A percentile compares a stretch with the other conserved stretches of the same genome.
phyloP scores from a whole-genome alignment of 257 asterid genomes.

The Nicotiana paniculata region DNA sequence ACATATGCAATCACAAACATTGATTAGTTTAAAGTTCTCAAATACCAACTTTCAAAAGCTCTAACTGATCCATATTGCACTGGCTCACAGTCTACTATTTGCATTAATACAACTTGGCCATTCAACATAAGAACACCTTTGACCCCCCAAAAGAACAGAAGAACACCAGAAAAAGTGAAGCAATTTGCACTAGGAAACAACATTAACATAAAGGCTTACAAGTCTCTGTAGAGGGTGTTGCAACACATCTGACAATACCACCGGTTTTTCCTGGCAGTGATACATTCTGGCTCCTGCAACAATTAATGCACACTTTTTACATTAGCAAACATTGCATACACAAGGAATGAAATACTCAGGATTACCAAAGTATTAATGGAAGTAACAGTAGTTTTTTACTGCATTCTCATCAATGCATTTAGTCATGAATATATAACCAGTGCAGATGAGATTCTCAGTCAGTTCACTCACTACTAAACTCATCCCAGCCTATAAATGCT shows the following conservation, averaged over 20 bases:
- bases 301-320: background rate
- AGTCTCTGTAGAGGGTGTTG: slow-evolving; percentile 58
- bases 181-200: background rate
- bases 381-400: background rate
- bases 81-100: background rate
- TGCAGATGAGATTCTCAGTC: background rate
- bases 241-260: slow-evolving; percentile 54
- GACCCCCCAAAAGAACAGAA: background rate
- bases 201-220: slow-evolving; percentile 24
- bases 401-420: background rate
- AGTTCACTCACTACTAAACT: background rate
- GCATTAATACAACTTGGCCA: background rate
- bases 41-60: background rate
- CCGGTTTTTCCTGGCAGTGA: slow-evolving; percentile 33
- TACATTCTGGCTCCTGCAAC: slow-evolving; percentile 44
- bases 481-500: background rate
- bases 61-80: background rate
- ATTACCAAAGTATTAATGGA: background rate
- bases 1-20: background rate
- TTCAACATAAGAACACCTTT: background rate
- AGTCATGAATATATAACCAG: background rate
- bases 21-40: background rate
- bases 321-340: background rate
- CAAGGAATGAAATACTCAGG: background rate
- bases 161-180: background rate